Evolutionary conservation across 129 eudicot species (phyloP), one percentile per base, ranked within the genome.

Genomic region (Mikania micrantha): DNA sequence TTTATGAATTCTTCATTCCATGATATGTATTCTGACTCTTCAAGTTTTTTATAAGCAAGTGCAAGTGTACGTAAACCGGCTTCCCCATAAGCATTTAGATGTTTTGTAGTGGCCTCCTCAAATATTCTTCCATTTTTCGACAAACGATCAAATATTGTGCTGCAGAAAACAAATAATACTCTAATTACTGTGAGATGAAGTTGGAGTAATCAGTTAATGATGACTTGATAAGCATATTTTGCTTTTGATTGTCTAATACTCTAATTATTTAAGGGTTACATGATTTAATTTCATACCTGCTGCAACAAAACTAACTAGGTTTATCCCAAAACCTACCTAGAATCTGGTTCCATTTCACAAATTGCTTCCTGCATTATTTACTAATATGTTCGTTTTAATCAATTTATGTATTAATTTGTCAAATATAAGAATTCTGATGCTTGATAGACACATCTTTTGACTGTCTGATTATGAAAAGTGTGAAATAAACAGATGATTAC

Each of bases 1-100:
- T 85, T 86, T 25, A 63, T 52, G 71, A 94, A 94, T 77, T 94
- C 99, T 28, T 85, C 86, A 73, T 85, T 94, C 99, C 99, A 94
- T 29, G 85, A 79, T 64, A 75, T 19, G 77, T 80, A 94, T 47
- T 94, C 91, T 2, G 85, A 81, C 69, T 83, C 90, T 41, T 85
- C 95, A 4, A 94, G 90, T 60, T 79, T 87, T 65, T 77, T 81
- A 71, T 86, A 94, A 64, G 99, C 90, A 83, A 94, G 93, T 28
- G 95, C 97, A 22, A 94, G 84, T 6, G 97, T 94, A 54, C 99
- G 84, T 61, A 94, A 62, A 41, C 99, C 99, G 54, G 86, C 86
- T 72, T 94, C 99, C 40, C 99, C 99, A 39, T 94, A 94, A 42
- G 87, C 97, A 71, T 89, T 94, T 47, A 94, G 82, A 72, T 94